Evolutionary conservation across 129 eudicot species (phyloP).

Genomic region (Gnaphalium uliginosum): DNA sequence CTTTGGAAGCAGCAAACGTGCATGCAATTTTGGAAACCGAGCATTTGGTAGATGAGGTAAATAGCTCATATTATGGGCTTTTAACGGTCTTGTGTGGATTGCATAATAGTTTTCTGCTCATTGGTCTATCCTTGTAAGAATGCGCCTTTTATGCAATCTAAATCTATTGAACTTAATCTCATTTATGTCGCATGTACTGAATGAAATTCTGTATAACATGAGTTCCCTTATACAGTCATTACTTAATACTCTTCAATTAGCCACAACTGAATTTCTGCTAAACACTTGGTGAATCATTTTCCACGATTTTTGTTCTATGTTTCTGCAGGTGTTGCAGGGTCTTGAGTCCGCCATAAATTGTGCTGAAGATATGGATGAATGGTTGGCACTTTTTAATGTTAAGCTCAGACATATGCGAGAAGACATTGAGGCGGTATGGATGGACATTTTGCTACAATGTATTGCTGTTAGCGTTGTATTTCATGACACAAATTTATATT

Average conservation of each 20-base stretch:
- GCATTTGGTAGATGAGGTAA: conserved; percentile 46
- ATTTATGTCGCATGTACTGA: conserved; percentile 3
- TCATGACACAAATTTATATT: not conserved
- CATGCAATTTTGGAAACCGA: conserved; percentile 46
- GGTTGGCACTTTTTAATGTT: conserved; percentile 80
- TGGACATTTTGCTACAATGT: not conserved
- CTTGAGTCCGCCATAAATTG: too few species aligned
- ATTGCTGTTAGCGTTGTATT: not conserved
- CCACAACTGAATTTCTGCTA: conserved; percentile 3
- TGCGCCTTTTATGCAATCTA: conserved; percentile 2
- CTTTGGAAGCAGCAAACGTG: conserved; percentile 47
- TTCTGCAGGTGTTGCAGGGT: too few species aligned
- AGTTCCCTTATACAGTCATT: not conserved
- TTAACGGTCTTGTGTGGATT: not conserved
- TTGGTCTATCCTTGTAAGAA: not conserved
- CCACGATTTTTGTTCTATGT: conserved; percentile 10
- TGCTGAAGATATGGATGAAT: conserved; percentile 95
- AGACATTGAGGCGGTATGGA: conserved; percentile 83
- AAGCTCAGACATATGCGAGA: conserved; percentile 96
- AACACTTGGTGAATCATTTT: not conserved
- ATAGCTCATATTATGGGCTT: not conserved
- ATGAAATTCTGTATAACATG: not conserved
- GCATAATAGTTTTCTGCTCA: not conserved
- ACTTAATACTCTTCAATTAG: not conserved
- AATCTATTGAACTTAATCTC: conserved; percentile 19